Conservation (phyloP, 768 basidiomycete species). For the Mycena kentingensis region DNA sequence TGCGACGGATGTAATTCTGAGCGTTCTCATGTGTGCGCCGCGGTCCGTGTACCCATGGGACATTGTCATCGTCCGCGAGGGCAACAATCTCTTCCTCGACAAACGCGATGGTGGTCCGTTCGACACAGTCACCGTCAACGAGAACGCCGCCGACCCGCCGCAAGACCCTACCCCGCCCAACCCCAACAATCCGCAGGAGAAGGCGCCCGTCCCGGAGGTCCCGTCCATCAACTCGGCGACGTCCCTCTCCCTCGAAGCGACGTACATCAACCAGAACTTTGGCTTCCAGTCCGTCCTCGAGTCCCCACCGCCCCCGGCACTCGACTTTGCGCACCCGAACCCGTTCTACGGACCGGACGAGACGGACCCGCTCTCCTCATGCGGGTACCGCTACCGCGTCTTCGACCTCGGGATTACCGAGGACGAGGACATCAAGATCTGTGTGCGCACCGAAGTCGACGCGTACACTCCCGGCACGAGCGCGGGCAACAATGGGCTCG, state of each 20-base stretch:
- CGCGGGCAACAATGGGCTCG: slow-evolving; percentile 69
- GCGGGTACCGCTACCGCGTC: slow-evolving; percentile 93
- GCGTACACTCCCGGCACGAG: slow-evolving; percentile 70
- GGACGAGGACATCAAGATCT: slow-evolving; percentile 88
- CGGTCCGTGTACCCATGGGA: slow-evolving; percentile 99
- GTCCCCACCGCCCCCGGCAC: slow-evolving; percentile 55
- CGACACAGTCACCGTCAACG: slow-evolving; percentile 97
- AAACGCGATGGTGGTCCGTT: slow-evolving; percentile 97
- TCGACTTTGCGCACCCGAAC: slow-evolving; percentile 84
- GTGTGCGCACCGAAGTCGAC: slow-evolving; percentile 96
- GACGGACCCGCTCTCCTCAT: slow-evolving; percentile 92
- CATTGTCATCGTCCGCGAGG: slow-evolving; percentile 92
- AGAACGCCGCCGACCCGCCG: slow-evolving; percentile 95
- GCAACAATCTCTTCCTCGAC: slow-evolving; percentile 92
- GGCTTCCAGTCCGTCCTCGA: slow-evolving; percentile 93
- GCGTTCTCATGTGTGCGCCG: slow-evolving; percentile 93
- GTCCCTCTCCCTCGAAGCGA: slow-evolving; percentile 93
- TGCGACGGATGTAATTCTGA: slow-evolving; percentile 92
- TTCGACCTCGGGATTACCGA: slow-evolving; percentile 91
- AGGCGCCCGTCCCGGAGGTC: slow-evolving; percentile 59
- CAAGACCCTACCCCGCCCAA: slow-evolving; percentile 79
- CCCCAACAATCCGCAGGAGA: slow-evolving; percentile 75
- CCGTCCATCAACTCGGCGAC: slow-evolving; percentile 92
- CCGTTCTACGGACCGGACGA: slow-evolving; percentile 96
- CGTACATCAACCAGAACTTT: slow-evolving; percentile 99